Base-by-base conservation (phyloP, 2,329 filamentous ascomycete species). In the Aureobasidium sp. region DNA sequence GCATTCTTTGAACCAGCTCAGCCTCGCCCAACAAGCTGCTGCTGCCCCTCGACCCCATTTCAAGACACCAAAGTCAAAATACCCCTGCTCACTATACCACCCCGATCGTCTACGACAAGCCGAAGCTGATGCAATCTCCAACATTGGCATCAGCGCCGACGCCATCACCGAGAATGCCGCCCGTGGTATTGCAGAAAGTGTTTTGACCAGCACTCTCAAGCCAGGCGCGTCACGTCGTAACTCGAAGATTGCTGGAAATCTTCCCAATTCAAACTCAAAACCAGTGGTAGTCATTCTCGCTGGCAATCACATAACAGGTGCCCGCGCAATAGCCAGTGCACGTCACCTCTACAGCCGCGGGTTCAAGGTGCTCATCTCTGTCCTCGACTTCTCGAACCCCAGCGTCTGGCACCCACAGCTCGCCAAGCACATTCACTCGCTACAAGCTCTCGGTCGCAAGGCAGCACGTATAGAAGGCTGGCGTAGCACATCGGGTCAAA, bases 81-180 rank as follows among this genome's bases (percentile, higher is more conserved):
- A 80, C 57, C 76, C 76, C 61, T 87, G 84, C 65, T 81, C 84
- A 36, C 81, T 80, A 7, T 78, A 87, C 53, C 82, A 80, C 48
- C 84, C 62, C 8, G 64, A 63, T 9, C 93, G 6, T 79, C 94
- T 42, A 91, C 96, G 70, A 94, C 97, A 84, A 83, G 96, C 97
- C 1, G 94, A 97, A 75, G 92, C 94, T 69, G 89, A 95, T 62
- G 91, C 92, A 0, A 87, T 91, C 64, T 88, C 90, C 45, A 91
- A 97, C 67, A 84, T 95, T 62, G 91, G 91, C 5, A 80, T 97
- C 51, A 89, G 87, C 0, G 91, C 96, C 71, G 90, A 94, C 59
- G 87, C 97, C 74, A 90, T 97, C 79, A 87, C 90, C 0, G 94
- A 97, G 71, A 97, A 93, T 71, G 89, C 92, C 1, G 93, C 90